Base-by-base conservation (phyloP, 169 alveolate species). In the Babesia caballi region DNA sequence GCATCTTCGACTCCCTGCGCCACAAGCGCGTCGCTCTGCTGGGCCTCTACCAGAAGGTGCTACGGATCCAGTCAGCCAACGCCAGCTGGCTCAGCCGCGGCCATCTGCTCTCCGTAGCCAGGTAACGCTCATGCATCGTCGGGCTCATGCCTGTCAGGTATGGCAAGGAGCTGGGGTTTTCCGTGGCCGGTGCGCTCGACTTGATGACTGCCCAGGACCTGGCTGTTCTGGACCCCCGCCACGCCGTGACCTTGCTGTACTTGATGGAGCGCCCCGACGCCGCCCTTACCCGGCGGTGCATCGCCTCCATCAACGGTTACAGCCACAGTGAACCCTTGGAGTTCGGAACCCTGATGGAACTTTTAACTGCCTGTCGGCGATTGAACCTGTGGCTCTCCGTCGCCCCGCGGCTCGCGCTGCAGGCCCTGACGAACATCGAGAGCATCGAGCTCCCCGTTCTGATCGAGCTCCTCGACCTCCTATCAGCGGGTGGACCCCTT, bases 41-140 rank as follows among this genome's bases (percentile, higher is more conserved):
- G 36, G 83, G 84, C 7, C 74, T 81, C 1, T 81, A 65, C 74
- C 60, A 70, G 17, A 72, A 81, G 71, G 58, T 70, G 25, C 27
- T 71, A 15, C 41, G 72, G 12, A 46, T 81, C n/a, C 47, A 41
- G 35, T 68, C 15, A 11, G 11, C 25, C 4, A 53, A 66, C 51
- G 65, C 77, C 19, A 42, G 53, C 23, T 81, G 88, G 88, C 47
- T 81, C 15, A 42, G 46, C 25, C 33, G 42, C 19, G 54, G 60
- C 19, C 81, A 81, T n/a, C 70, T 81, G 19, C 17, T 81, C 30
- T 42, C 66, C 11, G 53, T 71, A 0, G 67, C 85, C 41, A 60
- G 75, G 88, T 81, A 58, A 69, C 19, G 2, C 12, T n/a, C 0
- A 8, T 44, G 9, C 28, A n/a, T 61, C 28, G 30, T 25, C 32